phyloP scores from a whole-genome alignment of 805 yeast genomes.

The Wickerhamomyces tratensis region DNA sequence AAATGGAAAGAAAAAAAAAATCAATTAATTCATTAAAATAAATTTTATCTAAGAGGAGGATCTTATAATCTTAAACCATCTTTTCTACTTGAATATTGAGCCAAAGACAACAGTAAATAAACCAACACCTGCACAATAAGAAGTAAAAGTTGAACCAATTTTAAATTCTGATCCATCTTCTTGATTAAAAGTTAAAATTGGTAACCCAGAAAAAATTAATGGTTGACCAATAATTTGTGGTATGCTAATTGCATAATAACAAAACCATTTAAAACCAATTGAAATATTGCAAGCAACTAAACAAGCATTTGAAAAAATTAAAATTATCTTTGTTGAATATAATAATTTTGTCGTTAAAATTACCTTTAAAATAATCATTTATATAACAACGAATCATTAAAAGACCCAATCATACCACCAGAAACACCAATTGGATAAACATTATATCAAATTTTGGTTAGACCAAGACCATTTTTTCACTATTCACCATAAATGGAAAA shows the following conservation, averaged over 20 bases:
- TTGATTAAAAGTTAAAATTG: conserved; percentile 28
- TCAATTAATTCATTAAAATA: too few relatives aligned
- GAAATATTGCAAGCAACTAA: conserved; percentile 37
- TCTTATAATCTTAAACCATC: too few relatives aligned
- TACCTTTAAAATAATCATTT: conserved; percentile 25
- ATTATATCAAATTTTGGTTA: conserved; percentile 24
- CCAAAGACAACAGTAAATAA: conserved; percentile 8
- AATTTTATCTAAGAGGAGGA: too few relatives aligned
- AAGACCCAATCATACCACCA: conserved; percentile 25
- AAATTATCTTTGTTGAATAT: conserved; percentile 24
- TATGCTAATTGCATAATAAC: conserved; percentile 34
- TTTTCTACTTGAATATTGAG: too few relatives aligned
- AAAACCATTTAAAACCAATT: conserved; percentile 34
- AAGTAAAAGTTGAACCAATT: conserved; percentile 27
- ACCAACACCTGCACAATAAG: conserved; percentile 23
- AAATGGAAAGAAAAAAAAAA: too few relatives aligned
- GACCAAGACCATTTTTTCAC: conserved; percentile 26
- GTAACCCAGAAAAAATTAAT: conserved; percentile 38
- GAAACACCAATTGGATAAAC: conserved; percentile 26
- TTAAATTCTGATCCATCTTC: conserved; percentile 22
- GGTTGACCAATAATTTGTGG: conserved; percentile 45
- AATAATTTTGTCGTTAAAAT: conserved; percentile 27
- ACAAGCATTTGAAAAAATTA: conserved; percentile 31
- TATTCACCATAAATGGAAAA: conserved; percentile 37
- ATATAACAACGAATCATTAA: conserved; percentile 24